Percentiles rank a stretch among this genome's conserved stretches.
Evolutionary conservation across 495 filamentous ascomycete genomes (phyloP).

Genomic region (Neurospora sp.): DNA sequence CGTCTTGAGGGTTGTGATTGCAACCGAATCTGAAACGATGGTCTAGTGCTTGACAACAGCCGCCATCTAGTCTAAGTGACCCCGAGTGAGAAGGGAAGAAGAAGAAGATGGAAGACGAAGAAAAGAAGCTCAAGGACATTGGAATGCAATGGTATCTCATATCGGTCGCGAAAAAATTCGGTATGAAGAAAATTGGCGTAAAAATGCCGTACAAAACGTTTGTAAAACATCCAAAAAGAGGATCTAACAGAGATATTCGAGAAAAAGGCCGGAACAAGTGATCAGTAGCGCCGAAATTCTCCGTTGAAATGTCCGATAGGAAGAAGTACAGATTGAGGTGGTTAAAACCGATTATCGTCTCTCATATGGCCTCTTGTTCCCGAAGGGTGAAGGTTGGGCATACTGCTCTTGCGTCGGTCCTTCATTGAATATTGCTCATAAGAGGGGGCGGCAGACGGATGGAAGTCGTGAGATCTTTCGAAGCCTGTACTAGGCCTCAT

Average conservation of each 20-base stretch:
- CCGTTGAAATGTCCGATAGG: neutral
- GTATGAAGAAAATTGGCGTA: neutral
- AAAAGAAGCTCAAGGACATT: neutral
- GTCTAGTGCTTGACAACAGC: neutral
- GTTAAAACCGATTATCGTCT: conserved; percentile 29
- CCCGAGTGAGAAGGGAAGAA: neutral
- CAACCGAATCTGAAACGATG: neutral
- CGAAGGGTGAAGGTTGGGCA: conserved; percentile 15
- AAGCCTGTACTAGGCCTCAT: neutral
- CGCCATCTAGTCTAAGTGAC: neutral
- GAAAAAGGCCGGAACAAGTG: neutral
- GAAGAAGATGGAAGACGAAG: neutral
- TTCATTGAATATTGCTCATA: conserved; percentile 7
- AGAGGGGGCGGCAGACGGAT: neutral
- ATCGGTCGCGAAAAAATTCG: neutral
- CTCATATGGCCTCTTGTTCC: conserved; percentile 35
- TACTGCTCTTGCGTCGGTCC: conserved; percentile 33
- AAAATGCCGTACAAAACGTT: neutral
- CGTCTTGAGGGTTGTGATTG: neutral
- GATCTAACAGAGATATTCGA: neutral
- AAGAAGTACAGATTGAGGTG: neutral
- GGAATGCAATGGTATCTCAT: neutral
- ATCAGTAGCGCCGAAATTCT: neutral
- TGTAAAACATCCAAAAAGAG: neutral
- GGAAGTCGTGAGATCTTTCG: neutral